Conservation (phyloP, 2,329 filamentous ascomycete genomes). For the Colletotrichum tropicicola region DNA sequence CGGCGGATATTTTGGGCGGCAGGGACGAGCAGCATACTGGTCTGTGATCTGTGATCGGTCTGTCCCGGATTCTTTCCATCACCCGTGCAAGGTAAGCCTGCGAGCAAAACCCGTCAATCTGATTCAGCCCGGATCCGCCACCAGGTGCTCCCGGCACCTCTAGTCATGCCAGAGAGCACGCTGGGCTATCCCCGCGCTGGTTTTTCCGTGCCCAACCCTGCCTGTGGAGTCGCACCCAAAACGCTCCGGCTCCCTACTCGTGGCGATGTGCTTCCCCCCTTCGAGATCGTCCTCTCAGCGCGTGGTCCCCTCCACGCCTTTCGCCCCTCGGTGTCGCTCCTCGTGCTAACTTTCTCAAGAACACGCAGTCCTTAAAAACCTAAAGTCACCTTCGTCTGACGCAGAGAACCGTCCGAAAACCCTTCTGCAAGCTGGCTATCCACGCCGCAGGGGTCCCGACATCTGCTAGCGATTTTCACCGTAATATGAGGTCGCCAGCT, state of each 20-base stretch:
- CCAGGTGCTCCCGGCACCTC: slow-evolving; percentile 26
- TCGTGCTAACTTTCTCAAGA: slow-evolving; percentile 17
- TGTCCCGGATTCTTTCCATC: slow-evolving; percentile 20
- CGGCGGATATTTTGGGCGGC: background rate
- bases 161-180: slow-evolving; percentile 21
- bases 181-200: slow-evolving; percentile 19
- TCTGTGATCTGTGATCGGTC: slow-evolving; percentile 23
- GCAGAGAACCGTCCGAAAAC: slow-evolving; percentile 19
- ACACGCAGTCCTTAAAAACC: slow-evolving; percentile 18
- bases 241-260: slow-evolving; percentile 21
- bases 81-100: slow-evolving; percentile 30
- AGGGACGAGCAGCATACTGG: slow-evolving; percentile 28
- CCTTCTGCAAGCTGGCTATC: slow-evolving; percentile 21
- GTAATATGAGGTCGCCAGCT: slow-evolving; percentile 52
- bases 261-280: slow-evolving; percentile 18
- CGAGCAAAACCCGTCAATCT: slow-evolving; percentile 12
- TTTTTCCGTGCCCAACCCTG: slow-evolving; percentile 7
- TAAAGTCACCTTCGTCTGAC: slow-evolving; percentile 29
- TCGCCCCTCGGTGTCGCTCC: slow-evolving; percentile 5
- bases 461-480: slow-evolving; percentile 19
- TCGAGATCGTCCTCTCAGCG: background rate
- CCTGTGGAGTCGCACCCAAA: slow-evolving; percentile 11
- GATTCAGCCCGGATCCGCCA: slow-evolving; percentile 24
- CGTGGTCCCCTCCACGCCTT: background rate
- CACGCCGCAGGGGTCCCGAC: slow-evolving; percentile 25